These are phyloP conservation scores for Penicillium sp. DNA, from an alignment of 2,329 filamentous ascomycete genomes.

Conservation along the genomic window DNA sequence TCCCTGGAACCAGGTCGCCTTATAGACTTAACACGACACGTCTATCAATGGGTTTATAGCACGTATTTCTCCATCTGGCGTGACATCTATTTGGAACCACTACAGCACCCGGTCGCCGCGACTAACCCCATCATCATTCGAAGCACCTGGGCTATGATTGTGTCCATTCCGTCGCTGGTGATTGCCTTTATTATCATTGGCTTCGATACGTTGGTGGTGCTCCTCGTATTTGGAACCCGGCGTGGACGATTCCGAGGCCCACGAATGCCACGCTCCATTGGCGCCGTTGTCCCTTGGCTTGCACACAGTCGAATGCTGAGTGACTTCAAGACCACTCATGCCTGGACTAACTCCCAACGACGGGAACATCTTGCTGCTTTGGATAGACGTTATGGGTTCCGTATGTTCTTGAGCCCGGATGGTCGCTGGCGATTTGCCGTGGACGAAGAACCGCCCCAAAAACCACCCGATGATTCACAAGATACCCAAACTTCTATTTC, in stretches of 20 bases:
- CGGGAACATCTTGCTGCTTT: constrained; percentile 26
- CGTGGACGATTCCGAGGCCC: constrained; percentile 34
- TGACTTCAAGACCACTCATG: constrained; percentile 32
- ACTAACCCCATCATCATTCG: constrained; percentile 28
- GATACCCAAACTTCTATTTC: not conserved
- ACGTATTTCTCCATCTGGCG: constrained; percentile 39
- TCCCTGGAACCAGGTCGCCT: constrained; percentile 23
- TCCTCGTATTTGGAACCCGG: constrained; percentile 34
- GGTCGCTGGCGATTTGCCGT: constrained; percentile 34
- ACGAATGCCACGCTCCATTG: constrained; percentile 35
- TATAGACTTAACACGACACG: constrained; percentile 26
- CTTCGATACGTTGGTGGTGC: constrained; percentile 32
- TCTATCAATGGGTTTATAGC: constrained; percentile 38
- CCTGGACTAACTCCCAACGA: constrained; percentile 29
- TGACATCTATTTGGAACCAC: constrained; percentile 29
- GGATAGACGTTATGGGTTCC: constrained; percentile 34
- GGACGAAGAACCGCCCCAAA: constrained; percentile 27
- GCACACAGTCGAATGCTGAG: constrained; percentile 34
- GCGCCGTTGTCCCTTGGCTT: constrained; percentile 35
- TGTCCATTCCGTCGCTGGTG: constrained; percentile 28
- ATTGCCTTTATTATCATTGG: constrained; percentile 31
- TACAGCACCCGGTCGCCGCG: constrained; percentile 19
- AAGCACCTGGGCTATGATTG: constrained; percentile 33
- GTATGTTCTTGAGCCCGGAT: constrained; percentile 30
- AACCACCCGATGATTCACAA: not conserved